Evolutionary conservation across 1,139 yeast species (phyloP), one percentile per base, ranked within the genome.

Genomic region (Taiozyma sp.): DNA sequence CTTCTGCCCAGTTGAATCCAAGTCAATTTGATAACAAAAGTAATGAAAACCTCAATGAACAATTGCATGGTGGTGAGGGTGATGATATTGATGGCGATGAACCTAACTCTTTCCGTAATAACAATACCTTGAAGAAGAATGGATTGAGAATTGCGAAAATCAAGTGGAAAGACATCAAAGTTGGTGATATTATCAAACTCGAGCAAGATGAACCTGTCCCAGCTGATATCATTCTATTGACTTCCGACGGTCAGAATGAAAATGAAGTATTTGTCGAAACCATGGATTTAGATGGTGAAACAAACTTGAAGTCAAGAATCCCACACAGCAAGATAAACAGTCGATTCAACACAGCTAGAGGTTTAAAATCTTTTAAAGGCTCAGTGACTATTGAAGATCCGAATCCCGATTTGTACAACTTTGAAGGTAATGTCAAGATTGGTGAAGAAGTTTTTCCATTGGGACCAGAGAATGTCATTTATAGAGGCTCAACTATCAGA

Each of bases 261-360:
- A 87, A 85, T 51, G 88, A 85, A 58, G 86, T 96, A 1, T 89
- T 82, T 60, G 83, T 92, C 27, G 99, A 93, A 68, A 93, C 99
- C 0, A 92, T 93, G 93, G 99, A 97, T 0, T 74, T 93, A 46
- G 99, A 93, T 68, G 99, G 99, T 48, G 99, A 93, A 68, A 93
- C 98, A 0, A 92, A 91, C 63, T 73, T 93, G 55, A 93, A 93
- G 67, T 76, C 88, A 7, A 83, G 81, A 60, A 71, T 72, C 27
- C 89, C 97, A 0, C 86, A 86, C 54, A 73, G 78, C 1, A 88
- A 84, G 53, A 57, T 89, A 8, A 75, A 83, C 16, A 75, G 78
- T 38, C 55, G 65, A 16, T 71, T 83, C 43, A 70, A 76, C 12
- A 73, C 76, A 8, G 84, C 81, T 0, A 68, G 76, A 1, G 80